Base-by-base conservation (phyloP, 441 rosid genomes). In the Erysimum cheiri region DNA sequence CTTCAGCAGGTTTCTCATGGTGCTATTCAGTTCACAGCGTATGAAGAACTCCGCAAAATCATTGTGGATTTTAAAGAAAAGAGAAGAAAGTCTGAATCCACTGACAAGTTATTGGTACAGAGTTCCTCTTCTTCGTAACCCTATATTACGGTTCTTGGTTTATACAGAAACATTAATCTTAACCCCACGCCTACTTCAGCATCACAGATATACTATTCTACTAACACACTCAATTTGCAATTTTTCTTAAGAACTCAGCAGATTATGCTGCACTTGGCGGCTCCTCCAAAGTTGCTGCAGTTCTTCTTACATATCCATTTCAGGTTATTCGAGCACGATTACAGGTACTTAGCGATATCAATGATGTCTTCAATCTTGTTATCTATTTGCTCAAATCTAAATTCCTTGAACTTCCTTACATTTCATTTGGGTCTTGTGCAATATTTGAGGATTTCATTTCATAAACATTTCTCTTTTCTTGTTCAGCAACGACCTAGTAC, bases 1-100 rank as follows among this genome's bases (percentile, higher is more conserved):
- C 24, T 22, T 83, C 79, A 87, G 91, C 96, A 94, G 97, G 94
- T 92, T 84, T 92, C 96, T 70, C 99, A 92, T 72, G 96, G 93
- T 64, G 98, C 94, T 54, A 78, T 92, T 81, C 99, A 92, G 85
- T 92, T 94, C 78, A 90, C 96, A 22, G 84, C 83, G 28, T 92
- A 94, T 68, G 98, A 94, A 82, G 99, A 94, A 73, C 88, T 90
- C 56, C 96, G 94, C 15, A 92, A 85, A 80, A 54, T 80, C 73
- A 31, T 80, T 78, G 74, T 88, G 64, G 88, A 86, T 47, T 71
- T 70, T 41, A 85, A 79, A 75, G 76, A 67, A 75, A 82, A 72
- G 74, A 81, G 73, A 69, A 65, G 72, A 48, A 69, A 62, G 62
- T 13, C 72, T 13, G 73, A 72, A 64, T 48, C 71, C 40, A 44